Base-by-base conservation (phyloP, 2,329 filamentous ascomycete genomes). In the Cylindrodendrum hubeiense region DNA sequence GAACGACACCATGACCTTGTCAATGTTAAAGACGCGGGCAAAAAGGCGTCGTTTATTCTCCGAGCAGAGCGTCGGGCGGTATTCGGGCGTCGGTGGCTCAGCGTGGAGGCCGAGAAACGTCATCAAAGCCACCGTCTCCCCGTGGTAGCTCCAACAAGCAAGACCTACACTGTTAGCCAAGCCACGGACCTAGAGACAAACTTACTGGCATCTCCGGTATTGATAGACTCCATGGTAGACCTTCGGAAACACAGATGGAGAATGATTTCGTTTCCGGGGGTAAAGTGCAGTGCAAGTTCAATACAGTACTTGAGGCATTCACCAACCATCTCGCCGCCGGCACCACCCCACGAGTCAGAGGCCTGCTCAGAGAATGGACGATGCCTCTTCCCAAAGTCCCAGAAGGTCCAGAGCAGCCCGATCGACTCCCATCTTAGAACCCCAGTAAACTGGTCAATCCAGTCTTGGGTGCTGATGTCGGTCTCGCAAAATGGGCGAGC, bases 1-100 rank as follows among this genome's bases (percentile, higher is more conserved):
- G 49, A 89, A 88, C 0, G 84, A 80, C 0, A 85, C 82, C 0
- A 80, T 76, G 9, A 81, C 81, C 46, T 88, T 88, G 69, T 90
- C 87, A 9, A 82, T 69, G 34, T 74, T 77, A 60, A 82, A 84
- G 21, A 83, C 66, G 2, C 77, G 70, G 0, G 75, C 74, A 5
- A 81, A 79, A 3, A 83, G 52, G 2, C 73, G 72, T 2, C 76
- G 68, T 22, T 71, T 67, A 41, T 71, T 69, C 50, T 84, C 81
- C 0, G 78, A 78, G 3, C 77, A 70, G 1, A 81, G 71, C 0
- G 80, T 75, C 0, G 79, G 77, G 2, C 67, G 44, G 49, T 80
- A 80, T 0, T 68, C 63, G 5, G 71, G 49, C 5, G 69, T 67
- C 8, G 71, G 66, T 1, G 69, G 51, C 1, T 74, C 66, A 3